phyloP scores from a whole-genome alignment of 1,284 basidiomycete genomes.

The Vanrija sp. region DNA sequence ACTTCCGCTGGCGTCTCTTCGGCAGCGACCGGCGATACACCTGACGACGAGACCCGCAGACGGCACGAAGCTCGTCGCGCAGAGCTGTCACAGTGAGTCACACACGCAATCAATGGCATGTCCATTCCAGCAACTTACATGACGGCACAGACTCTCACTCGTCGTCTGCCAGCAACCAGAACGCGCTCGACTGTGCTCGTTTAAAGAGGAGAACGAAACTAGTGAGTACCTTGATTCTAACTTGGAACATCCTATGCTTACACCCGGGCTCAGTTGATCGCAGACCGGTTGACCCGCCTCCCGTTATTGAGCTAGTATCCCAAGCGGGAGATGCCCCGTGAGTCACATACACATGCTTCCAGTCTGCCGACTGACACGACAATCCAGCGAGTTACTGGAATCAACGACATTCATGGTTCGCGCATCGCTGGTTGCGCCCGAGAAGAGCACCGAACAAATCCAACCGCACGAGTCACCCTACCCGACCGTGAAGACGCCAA shows the following conservation, averaged over 20 bases:
- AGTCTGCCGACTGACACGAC: neutral
- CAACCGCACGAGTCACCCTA: constrained; percentile 14
- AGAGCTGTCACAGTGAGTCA: constrained; percentile 1
- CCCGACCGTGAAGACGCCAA: constrained; percentile 39
- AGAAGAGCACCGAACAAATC: constrained; percentile 5
- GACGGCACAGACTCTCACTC: constrained; percentile 12
- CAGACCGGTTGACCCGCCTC: constrained; percentile 50
- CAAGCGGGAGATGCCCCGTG: constrained; percentile 15
- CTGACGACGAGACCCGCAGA: neutral
- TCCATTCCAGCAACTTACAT: neutral
- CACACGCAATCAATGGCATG: neutral
- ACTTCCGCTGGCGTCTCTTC: too few relatives aligned
- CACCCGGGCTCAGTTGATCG: constrained; percentile 34
- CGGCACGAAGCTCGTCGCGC: neutral
- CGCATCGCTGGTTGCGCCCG: constrained; percentile 35
- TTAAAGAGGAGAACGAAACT: constrained; percentile 52
- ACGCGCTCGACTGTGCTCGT: constrained; percentile 47
- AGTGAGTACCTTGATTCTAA: constrained; percentile 32
- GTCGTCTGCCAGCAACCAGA: constrained; percentile 47
- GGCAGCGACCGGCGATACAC: too few relatives aligned
- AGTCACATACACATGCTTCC: neutral
- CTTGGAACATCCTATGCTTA: neutral
- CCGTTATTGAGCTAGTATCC: constrained; percentile 42
- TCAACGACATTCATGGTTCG: constrained; percentile 40
- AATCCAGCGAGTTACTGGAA: constrained; percentile 29